Evolutionary conservation across 2,329 filamentous ascomycete species (phyloP).

Genomic region (Penicillium paneum): DNA sequence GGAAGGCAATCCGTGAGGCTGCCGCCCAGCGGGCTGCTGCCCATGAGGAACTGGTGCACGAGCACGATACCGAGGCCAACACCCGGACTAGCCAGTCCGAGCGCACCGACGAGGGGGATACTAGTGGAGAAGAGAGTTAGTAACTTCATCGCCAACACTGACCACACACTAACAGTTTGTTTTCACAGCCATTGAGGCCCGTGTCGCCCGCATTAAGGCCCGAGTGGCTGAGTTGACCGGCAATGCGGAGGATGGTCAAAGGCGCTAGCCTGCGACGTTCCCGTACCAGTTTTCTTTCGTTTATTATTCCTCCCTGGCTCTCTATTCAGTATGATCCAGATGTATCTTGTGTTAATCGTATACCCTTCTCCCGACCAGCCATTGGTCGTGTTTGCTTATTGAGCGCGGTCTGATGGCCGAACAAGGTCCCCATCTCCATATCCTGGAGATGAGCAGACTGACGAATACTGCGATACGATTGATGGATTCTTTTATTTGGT

Average conservation of each 20-base stretch:
- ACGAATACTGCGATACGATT: slow-evolving; percentile 19
- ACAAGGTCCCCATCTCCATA: background rate
- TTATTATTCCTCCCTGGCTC: background rate
- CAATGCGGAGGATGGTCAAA: slow-evolving; percentile 62
- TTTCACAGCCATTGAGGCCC: slow-evolving; percentile 78
- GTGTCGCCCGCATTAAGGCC: slow-evolving; percentile 95
- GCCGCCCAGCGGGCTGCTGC: slow-evolving; percentile 72
- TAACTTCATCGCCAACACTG: background rate
- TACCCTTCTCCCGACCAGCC: slow-evolving; percentile 13
- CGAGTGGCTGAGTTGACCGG: slow-evolving; percentile 91
- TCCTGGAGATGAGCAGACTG: background rate
- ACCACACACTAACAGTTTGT: slow-evolving; percentile 25
- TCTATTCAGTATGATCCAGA: slow-evolving; percentile 8
- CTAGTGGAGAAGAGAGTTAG: slow-evolving; percentile 89
- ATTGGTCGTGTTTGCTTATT: slow-evolving; percentile 16
- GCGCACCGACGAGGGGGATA: slow-evolving; percentile 74
- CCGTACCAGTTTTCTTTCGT: background rate
- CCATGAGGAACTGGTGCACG: background rate
- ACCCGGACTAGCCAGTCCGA: slow-evolving; percentile 55
- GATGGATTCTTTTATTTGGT: slow-evolving; percentile 12
- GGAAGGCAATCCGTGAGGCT: slow-evolving; percentile 95
- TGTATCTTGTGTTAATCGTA: slow-evolving; percentile 9
- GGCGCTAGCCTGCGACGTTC: slow-evolving; percentile 6
- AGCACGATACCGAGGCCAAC: slow-evolving; percentile 57
- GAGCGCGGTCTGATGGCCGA: slow-evolving; percentile 4